Evolutionary conservation across 176 grass and related monocot species (phyloP), one percentile per base, ranked within the genome.

Genomic region (Elaeis guineensis): DNA sequence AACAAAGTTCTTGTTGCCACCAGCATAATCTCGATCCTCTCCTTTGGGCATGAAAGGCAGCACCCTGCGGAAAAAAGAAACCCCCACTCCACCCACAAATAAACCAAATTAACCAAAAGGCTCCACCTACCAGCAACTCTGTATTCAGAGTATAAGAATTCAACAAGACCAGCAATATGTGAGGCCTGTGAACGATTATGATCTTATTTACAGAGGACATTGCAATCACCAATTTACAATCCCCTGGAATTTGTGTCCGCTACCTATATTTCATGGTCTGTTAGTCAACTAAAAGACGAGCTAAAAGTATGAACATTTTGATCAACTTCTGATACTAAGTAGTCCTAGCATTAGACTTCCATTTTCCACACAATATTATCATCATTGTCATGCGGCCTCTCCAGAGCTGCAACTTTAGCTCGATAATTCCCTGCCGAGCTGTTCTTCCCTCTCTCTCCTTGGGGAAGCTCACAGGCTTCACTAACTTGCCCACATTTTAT

Each of bases 371-470:
- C 12, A 52, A 55, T 56, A 19, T 44, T 57, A 68, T 56, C 65
- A 56, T 35, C 26, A 39, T 9, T 28, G 19, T 16, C 21, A 17
- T 65, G 44, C 6, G 64, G 49, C 49, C 52, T 66, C 3, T 66
- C 64, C 2, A 66, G 22, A 19, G 64, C 64, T 29, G 64, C 64
- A 21, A 68, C 65, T 52, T 68, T 68, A 32, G 65, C 52, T 18
- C 52, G 51, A 56, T 68, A 15, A 17, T 52, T 55, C n/a, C n/a
- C 51, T 16, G 28, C 2, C 1, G 4, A 17, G 28, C 0, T 55
- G 52, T 26, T 68, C 35, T 52, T 68, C 5, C 52, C 26, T 15
- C 65, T 21, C 28, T 68, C 65, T 21, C 25, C 25, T 39, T 57
- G 28, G 3, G 65, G 25, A 32, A 68, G 52, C n/a, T 68, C 65